phyloP scores from a whole-genome alignment of 192 early-diverging fungal genomes.

The Backusella mclennaniae region DNA sequence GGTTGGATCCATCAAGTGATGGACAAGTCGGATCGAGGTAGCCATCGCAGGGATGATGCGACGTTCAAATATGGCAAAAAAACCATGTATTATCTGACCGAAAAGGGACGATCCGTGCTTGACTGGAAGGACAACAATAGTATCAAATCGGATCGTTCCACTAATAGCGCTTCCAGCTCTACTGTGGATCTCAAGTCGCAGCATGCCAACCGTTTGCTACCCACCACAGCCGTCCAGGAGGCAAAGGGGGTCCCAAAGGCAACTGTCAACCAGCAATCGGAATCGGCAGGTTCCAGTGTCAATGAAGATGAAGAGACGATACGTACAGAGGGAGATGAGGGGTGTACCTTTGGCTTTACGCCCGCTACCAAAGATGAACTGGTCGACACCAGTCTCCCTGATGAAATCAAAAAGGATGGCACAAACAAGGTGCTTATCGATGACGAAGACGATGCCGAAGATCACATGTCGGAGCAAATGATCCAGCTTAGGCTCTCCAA shows the following conservation, averaged over 20 bases:
- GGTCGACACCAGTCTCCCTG: background rate
- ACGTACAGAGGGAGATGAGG: background rate
- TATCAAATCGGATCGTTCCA: background rate
- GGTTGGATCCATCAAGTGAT: slow-evolving; percentile 42
- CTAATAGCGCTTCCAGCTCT: background rate
- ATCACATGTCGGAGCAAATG: background rate
- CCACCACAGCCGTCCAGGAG: background rate
- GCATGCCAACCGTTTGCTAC: background rate
- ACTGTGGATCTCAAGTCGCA: background rate
- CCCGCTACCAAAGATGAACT: background rate
- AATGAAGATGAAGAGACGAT: background rate
- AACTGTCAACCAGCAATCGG: background rate
- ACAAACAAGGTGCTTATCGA: background rate
- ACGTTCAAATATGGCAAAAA: slow-evolving; percentile 10
- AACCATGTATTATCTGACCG: slow-evolving; percentile 20
- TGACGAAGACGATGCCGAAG: background rate
- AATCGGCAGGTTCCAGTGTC: background rate
- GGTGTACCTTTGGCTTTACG: background rate
- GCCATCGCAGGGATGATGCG: background rate
- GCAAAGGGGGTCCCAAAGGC: background rate
- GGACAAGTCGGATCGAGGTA: slow-evolving; percentile 28
- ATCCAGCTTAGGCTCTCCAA: background rate
- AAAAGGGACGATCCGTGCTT: slow-evolving; percentile 3
- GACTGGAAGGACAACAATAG: background rate
- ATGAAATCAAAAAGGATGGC: background rate